Conservation (phyloP, 78 protist genomes). For the Monocercomonoides exilis region DNA sequence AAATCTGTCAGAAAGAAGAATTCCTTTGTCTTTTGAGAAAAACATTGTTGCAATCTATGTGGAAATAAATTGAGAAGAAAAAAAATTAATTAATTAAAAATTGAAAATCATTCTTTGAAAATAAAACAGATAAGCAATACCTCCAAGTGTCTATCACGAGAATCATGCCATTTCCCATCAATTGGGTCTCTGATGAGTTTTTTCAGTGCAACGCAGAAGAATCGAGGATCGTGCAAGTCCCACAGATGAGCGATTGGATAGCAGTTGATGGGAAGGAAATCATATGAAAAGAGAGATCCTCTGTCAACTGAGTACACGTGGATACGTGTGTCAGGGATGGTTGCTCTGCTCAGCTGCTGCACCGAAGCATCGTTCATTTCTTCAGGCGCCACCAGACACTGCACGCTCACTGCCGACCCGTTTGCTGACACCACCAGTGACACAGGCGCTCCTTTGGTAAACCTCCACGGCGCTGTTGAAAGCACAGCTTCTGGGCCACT, state of each 20-base stretch:
- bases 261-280: not conserved
- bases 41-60: not conserved
- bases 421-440: not conserved
- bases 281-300: not conserved
- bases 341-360: not conserved
- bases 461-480: not conserved
- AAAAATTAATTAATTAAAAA: no score
- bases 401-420: not conserved
- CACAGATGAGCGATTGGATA: not conserved
- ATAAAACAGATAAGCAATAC: no score
- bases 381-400: not conserved
- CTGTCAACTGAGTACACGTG: not conserved
- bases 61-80: no score
- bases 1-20: not conserved
- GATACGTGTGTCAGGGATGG: constrained; percentile 10
- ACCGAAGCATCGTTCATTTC: not conserved
- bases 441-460: not conserved
- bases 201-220: not conserved
- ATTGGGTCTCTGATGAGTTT: not conserved
- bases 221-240: constrained; percentile 6
- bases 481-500: not conserved
- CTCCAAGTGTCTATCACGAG: constrained; percentile 1
- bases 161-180: constrained; percentile 3
- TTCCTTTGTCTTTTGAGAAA: not conserved
- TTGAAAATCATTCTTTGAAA: no score